Percentiles rank a stretch among this genome's conserved stretches.
Conservation (phyloP, 192 early-diverging fungal genomes). For the Chytriomyces confervae region DNA sequence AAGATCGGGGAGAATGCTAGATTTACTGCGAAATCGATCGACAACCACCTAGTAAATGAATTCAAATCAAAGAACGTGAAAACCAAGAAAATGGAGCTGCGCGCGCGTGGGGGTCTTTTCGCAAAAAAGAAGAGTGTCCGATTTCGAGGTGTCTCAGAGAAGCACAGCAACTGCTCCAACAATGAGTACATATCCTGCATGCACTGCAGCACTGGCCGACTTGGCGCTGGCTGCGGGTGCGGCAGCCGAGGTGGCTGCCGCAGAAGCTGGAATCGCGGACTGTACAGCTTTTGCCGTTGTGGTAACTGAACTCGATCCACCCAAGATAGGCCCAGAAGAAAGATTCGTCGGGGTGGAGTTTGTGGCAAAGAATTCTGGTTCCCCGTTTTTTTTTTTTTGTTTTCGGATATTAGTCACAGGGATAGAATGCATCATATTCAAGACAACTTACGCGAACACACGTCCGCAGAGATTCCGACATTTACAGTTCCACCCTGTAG, state of each 20-base stretch:
- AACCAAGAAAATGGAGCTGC: too few species aligned
- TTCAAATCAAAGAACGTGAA: too few species aligned
- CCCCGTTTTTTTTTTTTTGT: too few species aligned
- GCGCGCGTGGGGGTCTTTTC: too few species aligned
- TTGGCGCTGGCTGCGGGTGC: background rate
- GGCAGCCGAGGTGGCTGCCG: background rate
- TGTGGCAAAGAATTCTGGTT: conserved; percentile 20
- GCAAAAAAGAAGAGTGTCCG: too few species aligned
- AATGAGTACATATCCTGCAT: background rate
- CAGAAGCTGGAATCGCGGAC: background rate
- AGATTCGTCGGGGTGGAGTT: conserved; percentile 12
- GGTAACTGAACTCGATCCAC: background rate
- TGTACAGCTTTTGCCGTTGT: background rate
- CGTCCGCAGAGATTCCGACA: background rate
- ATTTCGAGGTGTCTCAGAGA: too few species aligned
- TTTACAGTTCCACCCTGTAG: conserved; percentile 3
- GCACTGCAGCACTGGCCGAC: background rate
- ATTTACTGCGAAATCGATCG: too few species aligned
- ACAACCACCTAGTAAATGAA: too few species aligned
- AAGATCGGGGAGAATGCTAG: too few species aligned
- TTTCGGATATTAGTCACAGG: background rate
- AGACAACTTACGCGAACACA: background rate
- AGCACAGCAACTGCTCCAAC: background rate
- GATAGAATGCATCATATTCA: too few species aligned
- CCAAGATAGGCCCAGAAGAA: background rate